A percentile compares a stretch with the other conserved stretches of the same genome.
These are phyloP conservation scores for Cucurbita moschata DNA, from an alignment of 306 rosid species.

Conservation along the genomic window DNA sequence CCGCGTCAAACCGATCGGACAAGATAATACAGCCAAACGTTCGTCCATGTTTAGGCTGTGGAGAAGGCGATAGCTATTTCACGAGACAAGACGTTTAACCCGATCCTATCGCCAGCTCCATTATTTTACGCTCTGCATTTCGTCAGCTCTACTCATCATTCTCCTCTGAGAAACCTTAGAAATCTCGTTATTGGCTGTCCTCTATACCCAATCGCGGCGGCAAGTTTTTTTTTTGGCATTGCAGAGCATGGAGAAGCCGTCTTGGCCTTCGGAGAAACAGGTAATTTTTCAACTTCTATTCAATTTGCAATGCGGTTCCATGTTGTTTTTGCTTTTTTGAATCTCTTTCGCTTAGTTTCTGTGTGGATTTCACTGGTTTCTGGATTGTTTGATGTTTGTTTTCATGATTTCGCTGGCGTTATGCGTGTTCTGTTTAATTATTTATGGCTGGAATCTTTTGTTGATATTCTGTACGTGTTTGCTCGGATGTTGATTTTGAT, in stretches of 20 bases:
- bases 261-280: constrained; percentile 66
- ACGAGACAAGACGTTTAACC: background rate
- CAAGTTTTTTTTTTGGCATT: background rate
- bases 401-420: background rate
- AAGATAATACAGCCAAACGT: background rate
- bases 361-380: background rate
- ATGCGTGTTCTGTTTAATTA: background rate
- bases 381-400: background rate
- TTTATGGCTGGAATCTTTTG: background rate
- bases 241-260: constrained; percentile 23
- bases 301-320: background rate
- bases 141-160: background rate
- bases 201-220: background rate
- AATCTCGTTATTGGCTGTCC: background rate
- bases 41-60: background rate
- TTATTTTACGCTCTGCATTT: background rate
- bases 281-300: constrained; percentile 19
- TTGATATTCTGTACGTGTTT: background rate
- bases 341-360: background rate
- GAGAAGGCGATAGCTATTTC: background rate
- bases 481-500: background rate
- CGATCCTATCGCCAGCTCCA: background rate
- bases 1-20: background rate
- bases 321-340: background rate
- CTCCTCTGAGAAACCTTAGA: background rate